phyloP scores from a whole-genome alignment of 495 filamentous ascomycete species.

The Trichoderma virens region DNA sequence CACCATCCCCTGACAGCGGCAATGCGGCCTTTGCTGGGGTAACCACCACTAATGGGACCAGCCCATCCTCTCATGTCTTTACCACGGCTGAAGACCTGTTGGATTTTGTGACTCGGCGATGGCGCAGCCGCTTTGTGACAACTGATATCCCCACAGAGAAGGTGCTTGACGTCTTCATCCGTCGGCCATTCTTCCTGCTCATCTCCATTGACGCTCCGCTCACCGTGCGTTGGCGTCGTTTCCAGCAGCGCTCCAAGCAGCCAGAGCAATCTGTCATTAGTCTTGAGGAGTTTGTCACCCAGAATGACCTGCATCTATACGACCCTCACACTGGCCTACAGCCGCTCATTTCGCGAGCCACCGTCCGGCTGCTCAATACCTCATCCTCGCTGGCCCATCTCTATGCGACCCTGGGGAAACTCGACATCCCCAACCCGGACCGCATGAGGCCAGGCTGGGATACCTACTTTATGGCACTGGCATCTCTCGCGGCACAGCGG shows the following conservation, averaged over 20 bases:
- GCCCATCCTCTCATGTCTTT: conserved; percentile 38
- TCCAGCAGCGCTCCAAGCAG: conserved; percentile 27
- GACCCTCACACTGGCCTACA: conserved; percentile 55
- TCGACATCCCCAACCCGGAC: conserved; percentile 69
- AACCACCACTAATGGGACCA: not conserved
- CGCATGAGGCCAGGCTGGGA: conserved; percentile 93
- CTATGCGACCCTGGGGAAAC: conserved; percentile 53
- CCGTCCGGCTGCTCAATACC: conserved; percentile 78
- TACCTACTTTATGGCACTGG: conserved; percentile 93
- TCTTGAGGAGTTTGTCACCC: conserved; percentile 69
- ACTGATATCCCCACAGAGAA: conserved; percentile 64
- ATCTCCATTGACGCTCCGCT: conserved; percentile 88
- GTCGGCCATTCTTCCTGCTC: conserved; percentile 86
- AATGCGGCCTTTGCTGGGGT: not conserved
- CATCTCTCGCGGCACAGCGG: conserved; percentile 81
- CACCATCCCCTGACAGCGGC: conserved; percentile 15
- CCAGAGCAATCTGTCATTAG: conserved; percentile 41
- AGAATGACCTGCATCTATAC: conserved; percentile 74
- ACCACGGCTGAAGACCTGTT: conserved; percentile 53
- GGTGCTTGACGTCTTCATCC: conserved; percentile 61
- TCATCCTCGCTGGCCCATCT: conserved; percentile 62
- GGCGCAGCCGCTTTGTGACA: conserved; percentile 76
- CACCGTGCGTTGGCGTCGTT: conserved; percentile 71
- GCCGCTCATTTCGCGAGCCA: conserved; percentile 67
- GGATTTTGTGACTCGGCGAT: conserved; percentile 76